A percentile compares a stretch with the other conserved stretches of the same genome.
Evolutionary conservation across 163 green algal species (phyloP).

Genomic region (Chlorella variabilis): DNA sequence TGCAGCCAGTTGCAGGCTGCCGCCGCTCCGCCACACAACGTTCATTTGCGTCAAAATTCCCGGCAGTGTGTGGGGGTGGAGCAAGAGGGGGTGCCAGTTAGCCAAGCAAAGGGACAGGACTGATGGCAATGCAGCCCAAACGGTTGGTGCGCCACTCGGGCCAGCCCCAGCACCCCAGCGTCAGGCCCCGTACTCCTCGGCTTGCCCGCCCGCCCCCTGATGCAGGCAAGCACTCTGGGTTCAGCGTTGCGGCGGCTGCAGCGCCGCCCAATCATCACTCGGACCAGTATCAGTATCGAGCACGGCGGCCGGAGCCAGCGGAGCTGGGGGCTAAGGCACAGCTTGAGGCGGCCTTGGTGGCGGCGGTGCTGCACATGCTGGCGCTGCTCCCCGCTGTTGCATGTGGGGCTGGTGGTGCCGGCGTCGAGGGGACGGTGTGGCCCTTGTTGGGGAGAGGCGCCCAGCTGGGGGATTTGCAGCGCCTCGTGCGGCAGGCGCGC

Average conservation of each 20-base stretch:
- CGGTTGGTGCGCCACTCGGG: too few species aligned
- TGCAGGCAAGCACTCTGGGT: constrained; percentile 22
- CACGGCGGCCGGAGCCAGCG: neutral
- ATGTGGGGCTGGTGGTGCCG: neutral
- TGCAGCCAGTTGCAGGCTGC: too few species aligned
- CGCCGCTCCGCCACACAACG: too few species aligned
- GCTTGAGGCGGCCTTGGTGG: constrained; percentile 15
- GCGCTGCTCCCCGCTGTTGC: neutral
- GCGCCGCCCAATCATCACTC: too few species aligned
- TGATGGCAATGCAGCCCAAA: too few species aligned
- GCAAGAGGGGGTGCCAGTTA: too few species aligned
- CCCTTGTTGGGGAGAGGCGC: neutral
- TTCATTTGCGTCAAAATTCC: too few species aligned
- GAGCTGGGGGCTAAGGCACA: neutral
- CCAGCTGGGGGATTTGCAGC: neutral
- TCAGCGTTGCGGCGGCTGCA: neutral
- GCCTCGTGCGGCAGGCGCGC: neutral
- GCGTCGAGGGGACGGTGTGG: too few species aligned
- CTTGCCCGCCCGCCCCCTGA: too few species aligned
- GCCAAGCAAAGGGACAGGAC: too few species aligned
- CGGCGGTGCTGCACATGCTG: constrained; percentile 17
- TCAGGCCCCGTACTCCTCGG: too few species aligned
- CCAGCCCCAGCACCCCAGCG: too few species aligned
- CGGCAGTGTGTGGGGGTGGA: neutral
- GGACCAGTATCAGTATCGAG: neutral